A percentile compares a stretch with the other conserved stretches of the same genome.
phyloP scores from a whole-genome alignment of 176 grass and related monocot species.

The Phragmites australis region DNA sequence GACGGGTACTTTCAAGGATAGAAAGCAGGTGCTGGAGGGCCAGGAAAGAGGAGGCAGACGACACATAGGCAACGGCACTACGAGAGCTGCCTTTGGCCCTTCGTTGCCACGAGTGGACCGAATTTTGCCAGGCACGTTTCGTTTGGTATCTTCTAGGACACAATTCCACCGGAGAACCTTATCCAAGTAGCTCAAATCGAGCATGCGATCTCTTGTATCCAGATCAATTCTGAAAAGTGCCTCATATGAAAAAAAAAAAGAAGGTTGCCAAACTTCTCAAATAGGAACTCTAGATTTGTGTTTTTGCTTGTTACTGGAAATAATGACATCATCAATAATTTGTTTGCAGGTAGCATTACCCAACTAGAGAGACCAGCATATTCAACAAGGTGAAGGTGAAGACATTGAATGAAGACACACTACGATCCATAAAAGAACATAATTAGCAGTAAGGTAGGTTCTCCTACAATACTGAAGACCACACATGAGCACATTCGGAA shows the following conservation, averaged over 20 bases:
- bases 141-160: background rate
- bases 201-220: background rate
- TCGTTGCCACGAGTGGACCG: background rate
- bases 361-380: background rate
- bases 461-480: background rate
- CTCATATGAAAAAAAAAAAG: too few relatives aligned
- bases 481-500: background rate
- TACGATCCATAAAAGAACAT: background rate
- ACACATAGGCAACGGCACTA: background rate
- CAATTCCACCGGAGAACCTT: background rate
- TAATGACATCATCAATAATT: background rate
- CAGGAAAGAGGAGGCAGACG: background rate
- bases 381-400: background rate
- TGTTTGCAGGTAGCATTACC: background rate
- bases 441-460: background rate
- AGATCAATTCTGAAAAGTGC: background rate
- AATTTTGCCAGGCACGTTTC: background rate
- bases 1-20: background rate
- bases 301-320: background rate
- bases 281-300: background rate
- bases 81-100: background rate
- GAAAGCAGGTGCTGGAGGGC: background rate
- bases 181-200: background rate
- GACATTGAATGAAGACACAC: background rate
- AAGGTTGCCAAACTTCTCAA: background rate